Percentiles rank a stretch among this genome's conserved stretches.
Evolutionary conservation across 2,329 filamentous ascomycete genomes (phyloP).

Genomic region (Talaromyces sp.): DNA sequence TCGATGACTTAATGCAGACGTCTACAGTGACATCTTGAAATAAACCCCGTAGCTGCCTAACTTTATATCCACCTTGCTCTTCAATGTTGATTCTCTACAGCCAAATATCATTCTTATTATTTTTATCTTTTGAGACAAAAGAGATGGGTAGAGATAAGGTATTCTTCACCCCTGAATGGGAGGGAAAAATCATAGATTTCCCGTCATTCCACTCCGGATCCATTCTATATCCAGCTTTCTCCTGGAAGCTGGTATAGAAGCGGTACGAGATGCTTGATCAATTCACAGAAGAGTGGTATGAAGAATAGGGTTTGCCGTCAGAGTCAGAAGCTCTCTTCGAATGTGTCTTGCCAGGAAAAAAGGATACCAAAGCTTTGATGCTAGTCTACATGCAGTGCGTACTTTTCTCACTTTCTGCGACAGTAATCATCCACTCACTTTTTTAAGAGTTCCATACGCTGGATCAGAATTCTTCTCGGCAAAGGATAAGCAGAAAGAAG

Average conservation of each 20-base stretch:
- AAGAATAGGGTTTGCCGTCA: background rate
- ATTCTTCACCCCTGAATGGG: background rate
- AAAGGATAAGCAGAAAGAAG: background rate
- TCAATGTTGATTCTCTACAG: background rate
- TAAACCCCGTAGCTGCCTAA: background rate
- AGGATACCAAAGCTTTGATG: background rate
- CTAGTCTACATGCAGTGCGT: slow-evolving; percentile 1
- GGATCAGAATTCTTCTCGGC: background rate
- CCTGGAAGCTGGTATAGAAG: background rate
- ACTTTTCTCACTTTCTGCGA: background rate
- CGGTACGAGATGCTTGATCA: background rate
- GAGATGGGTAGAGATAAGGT: background rate
- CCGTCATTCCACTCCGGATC: background rate
- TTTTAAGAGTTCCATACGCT: background rate
- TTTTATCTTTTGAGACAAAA: background rate
- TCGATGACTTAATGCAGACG: background rate
- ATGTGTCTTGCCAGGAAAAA: background rate
- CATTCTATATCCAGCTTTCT: background rate
- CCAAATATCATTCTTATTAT: background rate
- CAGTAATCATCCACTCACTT: background rate
- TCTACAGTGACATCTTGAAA: background rate
- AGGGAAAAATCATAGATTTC: background rate
- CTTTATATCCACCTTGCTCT: too few species aligned
- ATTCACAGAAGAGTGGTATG: background rate
- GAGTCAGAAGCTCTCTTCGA: background rate